Evolutionary conservation across 768 basidiomycete genomes (phyloP), one percentile per base, ranked within the genome.

Genomic region (Postia placenta): DNA sequence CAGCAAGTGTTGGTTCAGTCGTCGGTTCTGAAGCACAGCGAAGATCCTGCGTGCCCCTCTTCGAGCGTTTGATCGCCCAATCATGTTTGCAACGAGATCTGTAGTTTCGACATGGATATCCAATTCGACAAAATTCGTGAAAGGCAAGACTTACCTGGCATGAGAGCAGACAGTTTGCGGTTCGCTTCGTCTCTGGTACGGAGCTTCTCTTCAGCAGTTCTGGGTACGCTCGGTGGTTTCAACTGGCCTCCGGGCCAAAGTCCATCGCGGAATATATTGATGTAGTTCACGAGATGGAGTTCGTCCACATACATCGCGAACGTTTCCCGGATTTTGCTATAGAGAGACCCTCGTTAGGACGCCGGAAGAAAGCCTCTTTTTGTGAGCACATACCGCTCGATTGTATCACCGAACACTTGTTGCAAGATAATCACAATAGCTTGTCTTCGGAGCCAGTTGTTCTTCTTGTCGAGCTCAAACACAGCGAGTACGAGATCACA

Each of bases 61-160:
- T 11, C 93, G 81, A 15, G 95, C 93, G 62, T 99, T 98, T 2
- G 89, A 85, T 25, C 93, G 79, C n/a, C 96, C 96, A 56, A 97
- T 97, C 87, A 97, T 92, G 59, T 96, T 97, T 5, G 95, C 92
- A 26, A 91, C 93, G 45, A 97, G 68, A 61, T 98, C 95, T 96
- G 56, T 7, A 35, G 19, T 47, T 24, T 6, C 26, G 48, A 19
- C 12, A 28, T n/a, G n/a, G 6, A 35, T 35, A 19, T n/a, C n/a
- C n/a, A n/a, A n/a, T n/a, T 27, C 35, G 12, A n/a, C n/a, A 26
- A 5, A 4, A 17, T 22, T 46, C 33, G 27, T 2, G 38, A 2
- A n/a, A 17, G 20, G 40, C 35, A 11, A 42, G 6, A 45, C 63
- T 45, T 49, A 92, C 94, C 94, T 62, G 96, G 96, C 53, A 99